Evolutionary conservation across 768 basidiomycete genomes (phyloP).

Genomic region (Austroboletus eburneus): DNA sequence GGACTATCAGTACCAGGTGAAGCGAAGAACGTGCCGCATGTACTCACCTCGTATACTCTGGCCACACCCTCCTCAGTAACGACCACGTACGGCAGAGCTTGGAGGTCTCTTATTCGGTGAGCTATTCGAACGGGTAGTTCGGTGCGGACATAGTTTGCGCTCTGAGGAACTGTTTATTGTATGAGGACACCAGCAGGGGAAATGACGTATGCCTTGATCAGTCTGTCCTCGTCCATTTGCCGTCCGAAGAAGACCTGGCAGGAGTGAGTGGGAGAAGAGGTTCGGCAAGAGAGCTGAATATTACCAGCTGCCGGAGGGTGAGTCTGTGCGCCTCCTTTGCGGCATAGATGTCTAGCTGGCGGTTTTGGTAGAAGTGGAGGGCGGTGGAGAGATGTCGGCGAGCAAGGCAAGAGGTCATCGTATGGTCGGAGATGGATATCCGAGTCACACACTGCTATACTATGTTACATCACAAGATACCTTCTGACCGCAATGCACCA

Average conservation of each 20-base stretch:
- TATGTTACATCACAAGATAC: slow-evolving; percentile 45
- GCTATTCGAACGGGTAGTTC: slow-evolving; percentile 87
- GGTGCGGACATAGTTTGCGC: slow-evolving; percentile 86
- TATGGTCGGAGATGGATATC: slow-evolving; percentile 2
- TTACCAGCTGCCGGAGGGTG: slow-evolving; percentile 76
- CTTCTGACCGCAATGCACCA: slow-evolving; percentile 70
- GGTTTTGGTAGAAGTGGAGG: slow-evolving; percentile 76
- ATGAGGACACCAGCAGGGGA: neutral
- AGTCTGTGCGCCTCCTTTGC: slow-evolving; percentile 66
- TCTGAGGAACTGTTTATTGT: slow-evolving; percentile 39
- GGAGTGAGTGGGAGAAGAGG: slow-evolving; percentile 1
- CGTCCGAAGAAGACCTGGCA: slow-evolving; percentile 81
- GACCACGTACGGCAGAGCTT: slow-evolving; percentile 80
- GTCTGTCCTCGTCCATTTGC: slow-evolving; percentile 70
- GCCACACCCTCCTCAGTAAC: slow-evolving; percentile 82
- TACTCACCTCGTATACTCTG: slow-evolving; percentile 77
- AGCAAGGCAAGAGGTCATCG: slow-evolving; percentile 13
- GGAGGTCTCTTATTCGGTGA: slow-evolving; percentile 82
- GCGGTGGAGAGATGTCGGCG: slow-evolving; percentile 36
- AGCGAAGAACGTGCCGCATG: neutral
- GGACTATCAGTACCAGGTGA: too few species aligned
- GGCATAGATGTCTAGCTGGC: slow-evolving; percentile 78
- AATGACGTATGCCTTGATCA: slow-evolving; percentile 56
- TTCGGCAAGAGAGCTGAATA: slow-evolving; percentile 9
- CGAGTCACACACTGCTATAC: neutral